These are phyloP conservation scores for Mycena crocata DNA, from an alignment of 768 basidiomycete species.

Conservation along the genomic window DNA sequence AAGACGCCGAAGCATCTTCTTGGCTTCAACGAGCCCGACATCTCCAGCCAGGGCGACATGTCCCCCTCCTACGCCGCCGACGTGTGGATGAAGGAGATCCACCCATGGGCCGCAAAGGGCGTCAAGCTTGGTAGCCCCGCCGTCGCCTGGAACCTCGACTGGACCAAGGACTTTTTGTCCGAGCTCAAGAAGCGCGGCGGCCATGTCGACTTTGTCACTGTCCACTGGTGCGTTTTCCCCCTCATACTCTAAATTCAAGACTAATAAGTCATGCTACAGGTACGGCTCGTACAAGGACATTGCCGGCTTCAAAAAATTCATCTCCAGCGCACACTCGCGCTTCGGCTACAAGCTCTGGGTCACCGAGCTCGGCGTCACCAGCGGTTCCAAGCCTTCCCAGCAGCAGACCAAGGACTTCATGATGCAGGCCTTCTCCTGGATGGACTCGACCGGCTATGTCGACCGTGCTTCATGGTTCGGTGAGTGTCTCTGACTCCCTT, in stretches of 20 bases:
- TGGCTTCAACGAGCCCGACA: conserved; percentile 32
- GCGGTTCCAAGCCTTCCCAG: too few species aligned
- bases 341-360: too few species aligned
- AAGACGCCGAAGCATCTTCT: conserved; percentile 16
- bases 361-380: too few species aligned
- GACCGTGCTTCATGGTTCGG: too few species aligned
- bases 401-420: too few species aligned
- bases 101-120: conserved; percentile 22
- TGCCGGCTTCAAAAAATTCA: conserved; percentile 19
- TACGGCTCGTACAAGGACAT: conserved; percentile 30
- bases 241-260: background rate
- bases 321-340: too few species aligned
- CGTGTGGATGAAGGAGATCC: conserved; percentile 26
- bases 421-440: too few species aligned
- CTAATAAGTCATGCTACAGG: conserved; percentile 19
- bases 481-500: too few species aligned
- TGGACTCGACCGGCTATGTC: too few species aligned
- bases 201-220: conserved; percentile 18
- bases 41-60: conserved; percentile 27
- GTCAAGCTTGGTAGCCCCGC: conserved; percentile 30
- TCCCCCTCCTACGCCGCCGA: conserved; percentile 15
- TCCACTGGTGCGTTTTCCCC: conserved; percentile 25
- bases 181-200: conserved; percentile 27
- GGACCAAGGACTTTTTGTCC: conserved; percentile 24
- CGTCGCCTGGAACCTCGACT: conserved; percentile 31